These are phyloP conservation scores for Avena insularis DNA, from an alignment of 176 grass and related monocot species.

Conservation along the genomic window DNA sequence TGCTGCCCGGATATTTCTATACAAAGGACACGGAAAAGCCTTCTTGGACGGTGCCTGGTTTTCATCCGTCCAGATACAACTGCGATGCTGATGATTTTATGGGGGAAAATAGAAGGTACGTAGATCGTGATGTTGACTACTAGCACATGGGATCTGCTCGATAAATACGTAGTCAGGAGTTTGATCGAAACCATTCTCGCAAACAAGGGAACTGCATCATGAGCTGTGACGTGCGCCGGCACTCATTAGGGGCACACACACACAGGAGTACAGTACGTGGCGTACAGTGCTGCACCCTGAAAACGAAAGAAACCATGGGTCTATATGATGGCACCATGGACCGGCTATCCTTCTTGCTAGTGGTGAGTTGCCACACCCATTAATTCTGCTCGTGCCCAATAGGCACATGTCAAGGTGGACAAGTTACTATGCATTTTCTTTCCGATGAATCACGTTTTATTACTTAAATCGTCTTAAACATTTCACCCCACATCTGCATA, in stretches of 20 bases:
- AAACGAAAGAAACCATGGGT: not conserved
- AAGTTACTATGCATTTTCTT: not conserved
- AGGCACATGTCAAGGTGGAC: not conserved
- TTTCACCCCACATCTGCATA: too few relatives aligned
- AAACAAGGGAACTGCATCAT: not conserved
- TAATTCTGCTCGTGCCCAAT: not conserved
- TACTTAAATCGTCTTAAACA: too few relatives aligned
- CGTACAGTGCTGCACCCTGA: not conserved
- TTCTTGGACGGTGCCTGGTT: not conserved
- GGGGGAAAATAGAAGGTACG: not conserved
- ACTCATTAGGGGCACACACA: not conserved
- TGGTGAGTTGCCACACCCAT: not conserved
- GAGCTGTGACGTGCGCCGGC: not conserved
- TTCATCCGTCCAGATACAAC: not conserved
- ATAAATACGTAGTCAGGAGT: not conserved
- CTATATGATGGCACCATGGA: not conserved
- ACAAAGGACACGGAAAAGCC: not conserved
- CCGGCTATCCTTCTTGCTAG: not conserved
- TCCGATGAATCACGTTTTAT: too few relatives aligned
- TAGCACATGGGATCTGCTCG: not conserved
- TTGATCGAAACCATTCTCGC: not conserved
- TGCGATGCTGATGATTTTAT: not conserved
- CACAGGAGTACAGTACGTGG: not conserved
- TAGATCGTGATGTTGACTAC: constrained; percentile 6
- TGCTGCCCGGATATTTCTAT: not conserved